phyloP scores from a whole-genome alignment of 1,284 basidiomycete genomes.

The Moesziomyces aphidis region DNA sequence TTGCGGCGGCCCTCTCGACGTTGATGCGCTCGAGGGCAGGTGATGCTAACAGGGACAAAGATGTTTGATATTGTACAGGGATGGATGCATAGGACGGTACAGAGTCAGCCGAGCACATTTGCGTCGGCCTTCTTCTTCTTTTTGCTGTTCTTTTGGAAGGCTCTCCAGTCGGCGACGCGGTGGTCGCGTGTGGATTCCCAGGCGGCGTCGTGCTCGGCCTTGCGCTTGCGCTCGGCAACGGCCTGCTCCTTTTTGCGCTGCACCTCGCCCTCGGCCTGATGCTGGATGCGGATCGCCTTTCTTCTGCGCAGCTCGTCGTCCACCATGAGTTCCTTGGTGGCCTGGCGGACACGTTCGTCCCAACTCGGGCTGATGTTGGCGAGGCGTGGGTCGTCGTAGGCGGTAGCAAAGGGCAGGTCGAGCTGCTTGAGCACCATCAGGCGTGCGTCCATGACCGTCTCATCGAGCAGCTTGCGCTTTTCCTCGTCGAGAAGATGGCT shows the following conservation, averaged over 20 bases:
- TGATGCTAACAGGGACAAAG: background rate
- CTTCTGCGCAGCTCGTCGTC: conserved; percentile 72
- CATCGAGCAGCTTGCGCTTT: conserved; percentile 67
- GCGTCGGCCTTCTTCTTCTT: conserved; percentile 59
- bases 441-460: conserved; percentile 67
- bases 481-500: conserved; percentile 65
- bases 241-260: conserved; percentile 71
- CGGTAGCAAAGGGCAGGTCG: conserved; percentile 64
- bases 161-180: conserved; percentile 62
- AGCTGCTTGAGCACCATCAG: conserved; percentile 68
- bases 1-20: no score
- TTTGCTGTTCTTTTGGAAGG: conserved; percentile 58
- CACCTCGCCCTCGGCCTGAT: conserved; percentile 73
- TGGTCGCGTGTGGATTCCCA: conserved; percentile 71
- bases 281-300: conserved; percentile 70
- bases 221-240: conserved; percentile 66
- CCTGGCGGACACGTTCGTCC: conserved; percentile 69
- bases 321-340: conserved; percentile 72
- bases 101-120: conserved; percentile 52
- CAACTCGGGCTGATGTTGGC: conserved; percentile 69
- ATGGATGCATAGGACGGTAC: background rate
- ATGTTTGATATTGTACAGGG: background rate
- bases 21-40: no score
- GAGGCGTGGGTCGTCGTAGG: conserved; percentile 67
- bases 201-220: conserved; percentile 70